Evolutionary conservation across 768 basidiomycete genomes (phyloP).

Genomic region (Kwoniella pini): DNA sequence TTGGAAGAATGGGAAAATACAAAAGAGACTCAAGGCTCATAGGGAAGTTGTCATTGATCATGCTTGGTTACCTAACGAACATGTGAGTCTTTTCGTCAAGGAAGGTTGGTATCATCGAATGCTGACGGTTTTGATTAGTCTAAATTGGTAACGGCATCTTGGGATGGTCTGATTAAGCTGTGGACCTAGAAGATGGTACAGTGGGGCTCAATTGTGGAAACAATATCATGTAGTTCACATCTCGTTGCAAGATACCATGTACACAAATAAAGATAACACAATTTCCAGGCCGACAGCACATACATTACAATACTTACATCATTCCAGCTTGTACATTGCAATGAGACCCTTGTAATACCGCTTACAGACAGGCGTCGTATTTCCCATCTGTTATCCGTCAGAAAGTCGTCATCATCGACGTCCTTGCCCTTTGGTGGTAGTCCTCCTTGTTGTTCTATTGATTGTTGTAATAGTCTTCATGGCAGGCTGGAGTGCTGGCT

Average conservation of each 20-base stretch:
- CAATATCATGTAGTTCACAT: too few species aligned
- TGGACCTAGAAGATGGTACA: conserved; percentile 63
- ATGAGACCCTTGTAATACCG: too few species aligned
- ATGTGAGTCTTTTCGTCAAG: conserved; percentile 62
- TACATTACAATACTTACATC: too few species aligned
- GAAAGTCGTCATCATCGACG: not conserved
- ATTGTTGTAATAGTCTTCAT: conserved; percentile 5
- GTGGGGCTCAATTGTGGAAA: too few species aligned
- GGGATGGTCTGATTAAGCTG: conserved; percentile 97
- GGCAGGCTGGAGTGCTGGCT: not conserved
- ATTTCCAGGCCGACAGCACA: too few species aligned
- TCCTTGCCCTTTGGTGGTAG: not conserved
- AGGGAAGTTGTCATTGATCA: conserved; percentile 96
- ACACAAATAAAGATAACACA: too few species aligned
- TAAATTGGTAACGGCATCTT: conserved; percentile 93
- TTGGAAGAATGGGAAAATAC: conserved; percentile 97
- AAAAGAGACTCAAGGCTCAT: conserved; percentile 84
- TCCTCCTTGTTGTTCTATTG: not conserved
- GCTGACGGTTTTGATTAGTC: conserved; percentile 61
- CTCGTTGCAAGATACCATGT: too few species aligned
- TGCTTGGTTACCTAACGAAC: conserved; percentile 97
- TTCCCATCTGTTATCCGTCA: too few species aligned
- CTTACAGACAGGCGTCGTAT: too few species aligned
- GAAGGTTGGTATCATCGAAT: not conserved
- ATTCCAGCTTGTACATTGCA: too few species aligned